These are phyloP conservation scores for Pyricularia grisea DNA, from an alignment of 2,329 filamentous ascomycete genomes.

Conservation along the genomic window DNA sequence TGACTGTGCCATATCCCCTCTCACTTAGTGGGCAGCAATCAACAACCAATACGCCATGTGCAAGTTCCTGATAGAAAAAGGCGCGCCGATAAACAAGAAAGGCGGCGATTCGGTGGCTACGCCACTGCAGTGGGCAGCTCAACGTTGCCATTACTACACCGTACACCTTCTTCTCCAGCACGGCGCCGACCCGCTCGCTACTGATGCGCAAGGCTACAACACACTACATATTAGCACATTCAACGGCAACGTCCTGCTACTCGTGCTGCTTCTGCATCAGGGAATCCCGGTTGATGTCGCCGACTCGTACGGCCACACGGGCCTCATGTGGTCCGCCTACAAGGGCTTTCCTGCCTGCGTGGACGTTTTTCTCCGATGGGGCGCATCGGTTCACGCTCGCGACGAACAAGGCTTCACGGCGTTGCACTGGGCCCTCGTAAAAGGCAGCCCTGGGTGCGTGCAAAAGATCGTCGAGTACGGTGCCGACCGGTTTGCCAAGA, in stretches of 20 bases:
- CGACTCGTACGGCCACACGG: slow-evolving; percentile 85
- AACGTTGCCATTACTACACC: slow-evolving; percentile 92
- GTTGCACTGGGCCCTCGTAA: slow-evolving; percentile 92
- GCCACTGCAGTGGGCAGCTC: slow-evolving; percentile 92
- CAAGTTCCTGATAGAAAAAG: slow-evolving; percentile 78
- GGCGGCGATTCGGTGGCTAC: slow-evolving; percentile 93
- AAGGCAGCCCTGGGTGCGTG: slow-evolving; percentile 80
- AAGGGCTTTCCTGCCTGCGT: slow-evolving; percentile 92
- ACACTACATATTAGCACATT: slow-evolving; percentile 95
- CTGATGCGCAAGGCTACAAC: slow-evolving; percentile 94
- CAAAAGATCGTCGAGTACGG: slow-evolving; percentile 95
- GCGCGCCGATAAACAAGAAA: slow-evolving; percentile 88
- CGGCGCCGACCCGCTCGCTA: slow-evolving; percentile 85
- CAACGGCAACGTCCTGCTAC: slow-evolving; percentile 86
- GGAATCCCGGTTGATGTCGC: slow-evolving; percentile 89
- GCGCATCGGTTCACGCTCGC: slow-evolving; percentile 80
- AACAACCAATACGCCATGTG: slow-evolving; percentile 98
- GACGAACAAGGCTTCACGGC: slow-evolving; percentile 94
- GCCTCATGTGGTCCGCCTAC: slow-evolving; percentile 98
- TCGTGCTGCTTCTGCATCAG: slow-evolving; percentile 85
- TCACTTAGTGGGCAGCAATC: slow-evolving; percentile 76
- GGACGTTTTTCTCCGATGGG: slow-evolving; percentile 88
- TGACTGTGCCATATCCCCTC: neutral
- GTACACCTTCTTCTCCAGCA: slow-evolving; percentile 86
- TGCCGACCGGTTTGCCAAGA: slow-evolving; percentile 84